phyloP scores from a whole-genome alignment of 2,329 filamentous ascomycete genomes.

The Plectosphaerella cucumerina region DNA sequence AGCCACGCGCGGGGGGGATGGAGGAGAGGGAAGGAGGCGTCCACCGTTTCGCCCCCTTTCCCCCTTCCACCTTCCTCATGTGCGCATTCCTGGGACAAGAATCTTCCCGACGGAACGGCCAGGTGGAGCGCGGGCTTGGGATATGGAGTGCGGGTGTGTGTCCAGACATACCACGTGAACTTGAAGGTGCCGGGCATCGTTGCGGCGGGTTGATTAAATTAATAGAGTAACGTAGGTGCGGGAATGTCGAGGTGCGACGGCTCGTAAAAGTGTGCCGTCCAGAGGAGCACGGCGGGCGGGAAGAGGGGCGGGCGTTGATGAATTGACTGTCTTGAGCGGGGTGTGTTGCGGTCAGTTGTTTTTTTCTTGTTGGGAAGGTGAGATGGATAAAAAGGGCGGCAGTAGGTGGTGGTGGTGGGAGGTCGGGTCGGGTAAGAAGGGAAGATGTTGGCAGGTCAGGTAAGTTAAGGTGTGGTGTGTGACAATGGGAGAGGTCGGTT shows the following conservation, averaged over 20 bases:
- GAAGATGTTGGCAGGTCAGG: background rate
- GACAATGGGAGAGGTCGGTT: no score
- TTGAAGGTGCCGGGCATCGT: conserved; percentile 10
- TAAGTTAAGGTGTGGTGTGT: no score
- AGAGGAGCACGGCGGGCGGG: no score
- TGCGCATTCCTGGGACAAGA: no score
- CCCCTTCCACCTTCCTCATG: no score
- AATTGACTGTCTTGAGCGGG: conserved; percentile 1
- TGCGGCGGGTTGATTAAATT: no score
- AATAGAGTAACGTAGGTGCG: no score
- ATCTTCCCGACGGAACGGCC: no score
- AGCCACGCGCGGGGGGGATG: background rate
- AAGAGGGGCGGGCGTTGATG: background rate
- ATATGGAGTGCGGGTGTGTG: background rate
- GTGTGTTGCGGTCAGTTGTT: no score
- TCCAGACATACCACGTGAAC: conserved; percentile 12
- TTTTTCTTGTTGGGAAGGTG: no score
- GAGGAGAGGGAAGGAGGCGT: no score
- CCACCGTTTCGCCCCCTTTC: background rate
- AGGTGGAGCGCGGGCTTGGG: background rate
- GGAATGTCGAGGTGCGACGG: background rate
- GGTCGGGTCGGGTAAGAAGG: background rate
- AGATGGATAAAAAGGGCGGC: background rate
- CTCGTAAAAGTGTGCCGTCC: conserved; percentile 1
- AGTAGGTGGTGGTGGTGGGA: no score